A percentile compares a stretch with the other conserved stretches of the same genome.
phyloP scores from a whole-genome alignment of 257 asterid genomes.

The Lycium ferocissimum region DNA sequence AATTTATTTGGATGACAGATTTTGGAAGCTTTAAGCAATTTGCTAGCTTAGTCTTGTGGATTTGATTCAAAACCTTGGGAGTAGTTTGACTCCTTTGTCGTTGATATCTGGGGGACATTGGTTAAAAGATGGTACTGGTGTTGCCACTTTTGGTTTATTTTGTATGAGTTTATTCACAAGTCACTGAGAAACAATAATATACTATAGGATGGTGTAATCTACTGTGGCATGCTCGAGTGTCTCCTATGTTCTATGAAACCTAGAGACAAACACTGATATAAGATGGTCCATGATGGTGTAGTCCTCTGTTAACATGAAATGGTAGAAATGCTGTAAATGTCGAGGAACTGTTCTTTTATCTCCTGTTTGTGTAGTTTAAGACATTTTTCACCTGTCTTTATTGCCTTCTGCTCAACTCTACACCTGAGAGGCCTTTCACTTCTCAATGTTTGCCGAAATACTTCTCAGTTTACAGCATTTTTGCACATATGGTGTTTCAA shows the following conservation, averaged over 20 bases:
- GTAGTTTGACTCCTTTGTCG: neutral
- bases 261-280: neutral
- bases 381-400: neutral
- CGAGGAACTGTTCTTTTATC: neutral
- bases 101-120: conserved; percentile 11
- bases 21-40: conserved; percentile 11
- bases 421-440: conserved; percentile 5
- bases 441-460: neutral
- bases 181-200: neutral
- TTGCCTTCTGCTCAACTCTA: conserved; percentile 6
- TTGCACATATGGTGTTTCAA: neutral
- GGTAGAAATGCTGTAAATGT: neutral
- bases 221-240: neutral
- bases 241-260: neutral
- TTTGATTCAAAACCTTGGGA: neutral
- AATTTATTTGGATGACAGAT: conserved; percentile 2
- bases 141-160: neutral
- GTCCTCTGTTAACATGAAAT: neutral
- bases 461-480: neutral
- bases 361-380: neutral
- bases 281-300: conserved; percentile 3
- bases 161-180: neutral
- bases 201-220: neutral
- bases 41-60: neutral
- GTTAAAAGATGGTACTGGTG: neutral